Evolutionary conservation across 2,329 filamentous ascomycete genomes (phyloP).

Genomic region (Ambrosiella cleistominuta): DNA sequence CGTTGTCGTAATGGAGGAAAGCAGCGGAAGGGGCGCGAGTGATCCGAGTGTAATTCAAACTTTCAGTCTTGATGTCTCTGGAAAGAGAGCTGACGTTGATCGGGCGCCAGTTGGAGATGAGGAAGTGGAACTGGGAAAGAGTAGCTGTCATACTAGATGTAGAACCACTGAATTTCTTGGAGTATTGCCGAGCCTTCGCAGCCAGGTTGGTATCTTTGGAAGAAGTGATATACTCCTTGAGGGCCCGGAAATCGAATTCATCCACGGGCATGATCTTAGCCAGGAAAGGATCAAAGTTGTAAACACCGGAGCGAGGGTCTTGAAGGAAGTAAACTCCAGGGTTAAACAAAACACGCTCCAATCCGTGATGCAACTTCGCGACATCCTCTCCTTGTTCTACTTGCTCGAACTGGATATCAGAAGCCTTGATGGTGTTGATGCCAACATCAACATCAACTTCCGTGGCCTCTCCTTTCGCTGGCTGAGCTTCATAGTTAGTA

Average conservation of each 20-base stretch:
- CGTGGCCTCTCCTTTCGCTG: neutral
- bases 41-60: slow-evolving; percentile 52
- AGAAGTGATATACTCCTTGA: slow-evolving; percentile 80
- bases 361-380: slow-evolving; percentile 51
- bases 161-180: slow-evolving; percentile 76
- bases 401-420: slow-evolving; percentile 17
- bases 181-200: slow-evolving; percentile 44
- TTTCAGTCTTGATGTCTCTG: slow-evolving; percentile 42
- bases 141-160: slow-evolving; percentile 91
- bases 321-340: slow-evolving; percentile 82
- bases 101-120: slow-evolving; percentile 67
- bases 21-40: slow-evolving; percentile 58
- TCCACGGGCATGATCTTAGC: slow-evolving; percentile 80
- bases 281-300: slow-evolving; percentile 93
- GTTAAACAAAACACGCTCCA: slow-evolving; percentile 90
- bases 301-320: slow-evolving; percentile 72
- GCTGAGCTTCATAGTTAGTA: neutral
- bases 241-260: slow-evolving; percentile 79
- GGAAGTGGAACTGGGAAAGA: slow-evolving; percentile 78
- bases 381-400: slow-evolving; percentile 23
- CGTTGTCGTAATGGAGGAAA: slow-evolving; percentile 68
- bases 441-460: neutral
- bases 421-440: slow-evolving; percentile 19
- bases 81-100: slow-evolving; percentile 53
- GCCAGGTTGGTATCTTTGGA: slow-evolving; percentile 62